Evolutionary conservation across 1,284 basidiomycete species (phyloP), one percentile per base, ranked within the genome.

Genomic region (Vanrija pseudolonga): DNA sequence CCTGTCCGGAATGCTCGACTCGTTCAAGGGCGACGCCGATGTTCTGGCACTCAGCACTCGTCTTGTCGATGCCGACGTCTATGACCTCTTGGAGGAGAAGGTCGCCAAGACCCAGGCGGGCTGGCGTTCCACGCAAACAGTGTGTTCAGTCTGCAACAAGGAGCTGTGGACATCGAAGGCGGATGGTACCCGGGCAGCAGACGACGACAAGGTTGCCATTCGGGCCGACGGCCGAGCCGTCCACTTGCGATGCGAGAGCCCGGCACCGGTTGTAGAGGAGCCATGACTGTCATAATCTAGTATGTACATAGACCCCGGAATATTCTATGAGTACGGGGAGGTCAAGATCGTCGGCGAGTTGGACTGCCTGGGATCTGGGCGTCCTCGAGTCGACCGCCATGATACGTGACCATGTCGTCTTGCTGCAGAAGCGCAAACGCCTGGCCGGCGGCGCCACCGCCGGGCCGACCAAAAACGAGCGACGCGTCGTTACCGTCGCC

Each of bases 1-100:
- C 55, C 79, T 98, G 20, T 87, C 86, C 0, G 88, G 90, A 26
- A 98, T 98, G 91, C 79, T 98, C 60, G 90, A 94, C 65, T 89
- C 91, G 2, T 98, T 97, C 77, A 85, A 87, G 20, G 85, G 88
- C 6, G 93, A 98, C 62, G 87, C 87, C 22, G 94, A 98, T 64
- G 84, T 95, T 80, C 80, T 98, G n/a, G 77, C 81, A 32, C 91
- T 97, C 67, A 89, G 90, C 15, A 90, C 89, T 64, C 85, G 87
- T 57, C 79, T 98, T 22, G 80, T 94, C 39, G 84, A 89, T 61
- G 83, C 86, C 20, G 95, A 97, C 71, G 77, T 94, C 28, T 94
- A 88, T 60, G 83, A 85, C 50, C 83, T 83, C 1, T 79, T 94
- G 49, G 84, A 85, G 26, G 64, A 74, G 19, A 61, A 78, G 47